These are phyloP conservation scores for Cercophora newfieldiana DNA, from an alignment of 495 filamentous ascomycete genomes.

Conservation along the genomic window DNA sequence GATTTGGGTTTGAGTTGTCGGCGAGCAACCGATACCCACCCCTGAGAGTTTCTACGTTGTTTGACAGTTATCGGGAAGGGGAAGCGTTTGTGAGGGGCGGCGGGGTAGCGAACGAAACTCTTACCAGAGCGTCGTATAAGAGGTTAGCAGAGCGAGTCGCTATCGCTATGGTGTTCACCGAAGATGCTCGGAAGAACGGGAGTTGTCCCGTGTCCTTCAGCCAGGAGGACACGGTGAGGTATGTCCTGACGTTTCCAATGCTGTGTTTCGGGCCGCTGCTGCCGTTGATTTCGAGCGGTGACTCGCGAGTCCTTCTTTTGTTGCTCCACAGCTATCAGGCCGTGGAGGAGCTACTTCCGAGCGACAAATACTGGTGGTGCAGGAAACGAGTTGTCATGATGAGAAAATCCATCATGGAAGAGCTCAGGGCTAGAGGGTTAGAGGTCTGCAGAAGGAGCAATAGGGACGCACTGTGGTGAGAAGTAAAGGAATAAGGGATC, in stretches of 20 bases:
- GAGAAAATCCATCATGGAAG: conserved; percentile 18
- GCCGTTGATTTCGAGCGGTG: conserved; percentile 25
- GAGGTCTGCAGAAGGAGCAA: conserved; percentile 16
- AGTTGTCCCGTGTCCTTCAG: background rate
- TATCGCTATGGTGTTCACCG: conserved; percentile 20
- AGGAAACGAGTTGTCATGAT: conserved; percentile 20
- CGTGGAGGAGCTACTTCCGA: conserved; percentile 18
- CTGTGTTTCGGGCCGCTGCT: conserved; percentile 30
- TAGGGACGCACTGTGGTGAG: background rate
- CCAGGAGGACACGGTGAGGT: conserved; percentile 21
- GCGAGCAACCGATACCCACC: background rate
- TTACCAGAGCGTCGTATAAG: conserved; percentile 15
- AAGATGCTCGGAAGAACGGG: background rate
- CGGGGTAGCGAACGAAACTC: conserved; percentile 6
- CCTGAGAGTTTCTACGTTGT: conserved; percentile 19
- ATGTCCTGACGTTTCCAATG: conserved; percentile 32
- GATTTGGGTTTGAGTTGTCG: background rate
- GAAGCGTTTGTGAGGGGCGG: conserved; percentile 17
- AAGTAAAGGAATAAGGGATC: background rate
- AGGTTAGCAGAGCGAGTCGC: conserved; percentile 19
- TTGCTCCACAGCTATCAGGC: conserved; percentile 29
- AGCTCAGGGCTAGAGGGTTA: conserved; percentile 23
- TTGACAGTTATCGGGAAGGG: conserved; percentile 24
- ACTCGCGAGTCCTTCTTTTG: conserved; percentile 28
- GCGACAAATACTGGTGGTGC: conserved; percentile 30